Base-by-base conservation (phyloP, 2,329 filamentous ascomycete genomes). In the Fusarium solani-melongenae region DNA sequence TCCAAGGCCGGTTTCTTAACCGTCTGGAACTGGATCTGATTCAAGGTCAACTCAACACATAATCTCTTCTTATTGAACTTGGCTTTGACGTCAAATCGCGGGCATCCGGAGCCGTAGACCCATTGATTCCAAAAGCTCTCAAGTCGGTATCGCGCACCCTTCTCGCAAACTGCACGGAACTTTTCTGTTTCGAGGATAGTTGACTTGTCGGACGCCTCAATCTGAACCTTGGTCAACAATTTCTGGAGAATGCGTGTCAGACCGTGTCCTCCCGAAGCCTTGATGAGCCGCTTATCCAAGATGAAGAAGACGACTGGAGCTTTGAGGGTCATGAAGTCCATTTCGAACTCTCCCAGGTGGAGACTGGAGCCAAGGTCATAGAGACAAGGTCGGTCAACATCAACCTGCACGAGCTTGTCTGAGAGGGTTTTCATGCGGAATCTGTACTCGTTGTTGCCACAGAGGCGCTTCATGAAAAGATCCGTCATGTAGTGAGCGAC, bases 11-110 rank as follows among this genome's bases (percentile, higher is more conserved):
- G 89, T 49, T 79, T 82, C 71, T 82, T 83, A 15, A 68, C 74
- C 6, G 73, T 75, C 79, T 82, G 87, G 79, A 83, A 88, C 70
- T 92, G 94, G 1, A 90, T 89, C 82, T 99, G 97, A 59, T 89
- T 90, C 72, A 99, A 94, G 11, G 91, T 92, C 87, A 99, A 93
- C 82, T 98, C 95, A 1, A 99, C 94, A 31, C 96, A 95, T 5
- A 98, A 88, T 76, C 97, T 93, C 85, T 99, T 99, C 85, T 98
- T 98, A 81, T 99, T 99, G 84, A 99, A 99, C 20, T 92, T 90
- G 74, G 98, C 95, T 41, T 91, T 93, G 57, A 97, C 93, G 57
- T 92, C 88, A 76, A 99, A 97, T 46, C 92, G 90, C 0, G 97
- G 96, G 77, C 95, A 98, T 1, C 97, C 97, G 17, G 94, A 92